Evolutionary conservation across 345 rosid genomes (phyloP).

Genomic region (Isatis tinctoria): DNA sequence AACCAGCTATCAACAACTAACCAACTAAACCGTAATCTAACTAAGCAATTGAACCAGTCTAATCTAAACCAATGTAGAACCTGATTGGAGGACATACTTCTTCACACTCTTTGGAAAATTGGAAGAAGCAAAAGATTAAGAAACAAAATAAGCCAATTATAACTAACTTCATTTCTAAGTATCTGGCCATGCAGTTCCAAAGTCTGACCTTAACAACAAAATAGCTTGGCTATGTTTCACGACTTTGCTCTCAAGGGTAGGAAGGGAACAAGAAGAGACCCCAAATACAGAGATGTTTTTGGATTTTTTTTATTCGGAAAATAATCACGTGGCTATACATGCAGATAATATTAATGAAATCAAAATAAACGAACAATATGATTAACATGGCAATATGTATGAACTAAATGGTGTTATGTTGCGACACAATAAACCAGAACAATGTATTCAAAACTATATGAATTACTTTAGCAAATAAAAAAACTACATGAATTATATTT

Average conservation of each 20-base stretch:
- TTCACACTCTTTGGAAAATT: constrained; percentile 85
- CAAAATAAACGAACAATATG: not conserved
- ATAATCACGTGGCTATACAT: not conserved
- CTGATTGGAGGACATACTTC: too few species aligned
- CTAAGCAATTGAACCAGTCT: too few species aligned
- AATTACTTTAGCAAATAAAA: too few species aligned
- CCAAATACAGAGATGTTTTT: not conserved
- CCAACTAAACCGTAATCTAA: too few species aligned
- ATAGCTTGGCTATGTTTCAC: constrained; percentile 75
- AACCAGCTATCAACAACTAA: too few species aligned
- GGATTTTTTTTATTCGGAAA: not conserved
- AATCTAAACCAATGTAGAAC: too few species aligned
- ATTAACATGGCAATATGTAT: too few species aligned
- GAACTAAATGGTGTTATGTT: too few species aligned
- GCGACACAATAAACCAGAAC: too few species aligned
- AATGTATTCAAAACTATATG: too few species aligned
- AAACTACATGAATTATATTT: too few species aligned
- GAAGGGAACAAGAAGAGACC: not conserved
- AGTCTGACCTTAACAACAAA: constrained; percentile 79
- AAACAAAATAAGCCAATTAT: not conserved
- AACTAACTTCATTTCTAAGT: not conserved
- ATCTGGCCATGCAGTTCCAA: constrained; percentile 93
- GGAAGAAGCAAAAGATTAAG: constrained; percentile 36
- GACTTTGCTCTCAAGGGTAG: constrained; percentile 38
- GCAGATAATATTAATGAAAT: too few species aligned